phyloP scores from a whole-genome alignment of 805 yeast species.

The Candida silvicultrix region DNA sequence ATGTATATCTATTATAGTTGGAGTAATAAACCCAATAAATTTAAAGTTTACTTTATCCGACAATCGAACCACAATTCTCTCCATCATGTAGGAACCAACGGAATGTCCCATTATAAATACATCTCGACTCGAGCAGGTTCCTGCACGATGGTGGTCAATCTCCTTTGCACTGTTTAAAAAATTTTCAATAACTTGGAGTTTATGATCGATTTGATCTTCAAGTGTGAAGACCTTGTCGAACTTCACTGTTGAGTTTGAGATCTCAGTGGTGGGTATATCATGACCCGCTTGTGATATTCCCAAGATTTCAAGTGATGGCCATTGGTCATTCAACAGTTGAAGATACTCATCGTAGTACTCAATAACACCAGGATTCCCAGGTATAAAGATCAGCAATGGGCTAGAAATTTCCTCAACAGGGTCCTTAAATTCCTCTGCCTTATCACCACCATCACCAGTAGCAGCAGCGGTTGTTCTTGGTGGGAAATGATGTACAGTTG shows the following conservation, averaged over 20 bases:
- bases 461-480: no score
- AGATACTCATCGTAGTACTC: constrained; percentile 58
- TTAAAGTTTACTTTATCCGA: constrained; percentile 23
- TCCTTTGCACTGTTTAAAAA: constrained; percentile 12
- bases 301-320: constrained; percentile 44
- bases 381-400: constrained; percentile 51
- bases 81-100: constrained; percentile 60
- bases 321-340: constrained; percentile 30
- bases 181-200: constrained; percentile 40
- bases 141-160: not conserved
- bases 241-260: constrained; percentile 6
- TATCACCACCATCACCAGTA: not conserved
- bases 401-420: no score
- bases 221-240: constrained; percentile 30
- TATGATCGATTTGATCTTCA: constrained; percentile 54
- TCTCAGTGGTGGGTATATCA: constrained; percentile 13
- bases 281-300: constrained; percentile 67
- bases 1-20: constrained; percentile 61
- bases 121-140: constrained; percentile 25
- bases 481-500: not conserved
- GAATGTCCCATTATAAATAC: constrained; percentile 61
- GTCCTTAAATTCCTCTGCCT: no score
- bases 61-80: constrained; percentile 36
- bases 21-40: constrained; percentile 59
- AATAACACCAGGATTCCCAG: constrained; percentile 75